phyloP scores from a whole-genome alignment of 2,329 filamentous ascomycete genomes.

The Hypomyces rosellus region DNA sequence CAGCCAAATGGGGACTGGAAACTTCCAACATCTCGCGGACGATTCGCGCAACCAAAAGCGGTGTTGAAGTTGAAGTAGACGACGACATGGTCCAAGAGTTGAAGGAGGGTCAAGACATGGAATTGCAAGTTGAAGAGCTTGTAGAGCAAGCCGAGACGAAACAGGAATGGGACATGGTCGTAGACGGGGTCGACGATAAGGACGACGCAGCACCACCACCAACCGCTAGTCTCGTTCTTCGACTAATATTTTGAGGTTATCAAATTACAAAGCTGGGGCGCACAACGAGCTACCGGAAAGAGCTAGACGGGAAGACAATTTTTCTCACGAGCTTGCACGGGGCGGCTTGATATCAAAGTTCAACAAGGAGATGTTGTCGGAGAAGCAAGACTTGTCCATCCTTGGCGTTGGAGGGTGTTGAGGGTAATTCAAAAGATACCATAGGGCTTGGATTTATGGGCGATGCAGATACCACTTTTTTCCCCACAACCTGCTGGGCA shows the following conservation, averaged over 20 bases:
- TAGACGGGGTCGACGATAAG: slow-evolving; percentile 39
- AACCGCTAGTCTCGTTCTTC: slow-evolving; percentile 13
- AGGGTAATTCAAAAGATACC: slow-evolving; percentile 13
- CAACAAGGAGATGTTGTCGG: neutral
- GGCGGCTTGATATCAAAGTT: neutral
- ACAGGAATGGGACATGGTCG: slow-evolving; percentile 56
- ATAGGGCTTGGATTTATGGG: slow-evolving; percentile 6
- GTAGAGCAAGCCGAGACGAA: slow-evolving; percentile 35
- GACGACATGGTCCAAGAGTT: slow-evolving; percentile 82
- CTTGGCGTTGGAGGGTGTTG: slow-evolving; percentile 12
- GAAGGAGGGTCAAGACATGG: slow-evolving; percentile 88
- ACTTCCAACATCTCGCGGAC: slow-evolving; percentile 62
- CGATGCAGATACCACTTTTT: neutral
- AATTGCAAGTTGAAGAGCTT: slow-evolving; percentile 57
- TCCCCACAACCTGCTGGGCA: slow-evolving; percentile 5
- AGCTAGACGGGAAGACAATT: too few relatives aligned
- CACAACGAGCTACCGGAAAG: too few relatives aligned
- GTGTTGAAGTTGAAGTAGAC: slow-evolving; percentile 79
- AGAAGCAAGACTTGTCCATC: neutral
- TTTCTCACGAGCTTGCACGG: too few relatives aligned
- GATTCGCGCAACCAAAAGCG: slow-evolving; percentile 65
- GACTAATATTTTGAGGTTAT: slow-evolving; percentile 13
- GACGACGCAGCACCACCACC: slow-evolving; percentile 14
- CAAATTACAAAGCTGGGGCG: too few relatives aligned
- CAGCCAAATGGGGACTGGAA: slow-evolving; percentile 76